phyloP scores from a whole-genome alignment of 106 monocot genomes.

The Dioscorea zingiberensis region DNA sequence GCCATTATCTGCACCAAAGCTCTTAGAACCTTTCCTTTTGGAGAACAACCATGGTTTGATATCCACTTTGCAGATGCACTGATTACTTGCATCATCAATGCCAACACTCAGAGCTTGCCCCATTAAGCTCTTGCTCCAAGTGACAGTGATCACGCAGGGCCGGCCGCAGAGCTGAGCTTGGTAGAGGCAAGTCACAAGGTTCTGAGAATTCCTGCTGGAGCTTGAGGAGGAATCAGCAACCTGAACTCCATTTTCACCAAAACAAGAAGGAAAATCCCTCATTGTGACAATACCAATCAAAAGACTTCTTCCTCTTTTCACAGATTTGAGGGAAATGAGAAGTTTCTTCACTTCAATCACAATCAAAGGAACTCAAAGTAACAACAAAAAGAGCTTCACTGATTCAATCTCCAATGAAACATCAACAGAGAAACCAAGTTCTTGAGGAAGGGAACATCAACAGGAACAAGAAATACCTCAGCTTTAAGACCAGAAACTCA shows the following conservation, averaged over 20 bases:
- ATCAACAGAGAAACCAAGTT: no score
- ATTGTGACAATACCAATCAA: no score
- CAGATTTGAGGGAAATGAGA: neutral
- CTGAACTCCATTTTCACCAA: neutral
- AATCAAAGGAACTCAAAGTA: no score
- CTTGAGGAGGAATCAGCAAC: neutral
- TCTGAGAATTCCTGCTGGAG: neutral
- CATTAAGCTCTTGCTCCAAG: neutral
- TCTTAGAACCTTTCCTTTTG: constrained; percentile 39
- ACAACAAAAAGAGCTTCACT: no score
- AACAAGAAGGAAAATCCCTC: constrained; percentile 11
- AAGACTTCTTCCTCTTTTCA: neutral
- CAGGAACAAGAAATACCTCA: no score
- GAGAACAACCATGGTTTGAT: constrained; percentile 7
- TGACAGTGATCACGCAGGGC: neutral
- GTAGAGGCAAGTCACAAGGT: neutral
- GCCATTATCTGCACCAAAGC: constrained; percentile 16
- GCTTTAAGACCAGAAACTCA: no score
- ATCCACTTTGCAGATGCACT: constrained; percentile 1
- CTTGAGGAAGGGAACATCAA: no score
- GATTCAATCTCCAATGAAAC: no score
- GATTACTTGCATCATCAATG: neutral
- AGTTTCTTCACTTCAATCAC: neutral
- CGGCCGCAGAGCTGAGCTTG: neutral
- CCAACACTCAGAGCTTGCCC: neutral